A percentile compares a stretch with the other conserved stretches of the same genome.
phyloP scores from a whole-genome alignment of 1,284 basidiomycete species.

The Hemileia vastatrix region DNA sequence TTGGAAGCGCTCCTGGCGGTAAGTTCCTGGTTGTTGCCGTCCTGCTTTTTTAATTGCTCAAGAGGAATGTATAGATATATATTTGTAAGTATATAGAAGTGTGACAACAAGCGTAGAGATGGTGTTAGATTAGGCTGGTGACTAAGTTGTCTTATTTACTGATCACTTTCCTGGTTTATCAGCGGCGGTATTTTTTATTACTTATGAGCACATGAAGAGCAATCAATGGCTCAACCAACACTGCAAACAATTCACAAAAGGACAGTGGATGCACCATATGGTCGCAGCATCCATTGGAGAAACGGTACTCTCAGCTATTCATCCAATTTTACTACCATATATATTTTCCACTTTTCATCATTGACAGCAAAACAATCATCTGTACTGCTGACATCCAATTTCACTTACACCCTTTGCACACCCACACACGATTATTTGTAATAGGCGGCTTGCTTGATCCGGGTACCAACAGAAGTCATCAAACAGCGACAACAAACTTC shows the following conservation, averaged over 20 bases:
- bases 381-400: background rate
- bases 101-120: background rate
- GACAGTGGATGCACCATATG: constrained; percentile 67
- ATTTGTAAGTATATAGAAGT: background rate
- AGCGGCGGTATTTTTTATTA: constrained; percentile 93
- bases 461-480: constrained; percentile 88
- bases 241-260: constrained; percentile 48
- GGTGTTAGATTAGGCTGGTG: background rate
- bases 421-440: too few relatives aligned
- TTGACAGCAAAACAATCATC: background rate
- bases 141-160: background rate
- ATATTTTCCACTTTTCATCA: background rate
- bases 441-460: constrained; percentile 81
- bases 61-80: background rate
- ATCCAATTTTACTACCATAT: background rate
- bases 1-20: constrained; percentile 95
- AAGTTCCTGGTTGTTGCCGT: constrained; percentile 35
- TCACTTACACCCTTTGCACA: too few relatives aligned
- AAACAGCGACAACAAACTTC: constrained; percentile 74
- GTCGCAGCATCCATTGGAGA: constrained; percentile 69
- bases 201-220: constrained; percentile 81
- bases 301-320: constrained; percentile 53
- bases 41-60: background rate
- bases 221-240: constrained; percentile 49
- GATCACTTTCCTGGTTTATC: constrained; percentile 3